Base-by-base conservation (phyloP, 257 asterid genomes). In the Rhazya stricta region DNA sequence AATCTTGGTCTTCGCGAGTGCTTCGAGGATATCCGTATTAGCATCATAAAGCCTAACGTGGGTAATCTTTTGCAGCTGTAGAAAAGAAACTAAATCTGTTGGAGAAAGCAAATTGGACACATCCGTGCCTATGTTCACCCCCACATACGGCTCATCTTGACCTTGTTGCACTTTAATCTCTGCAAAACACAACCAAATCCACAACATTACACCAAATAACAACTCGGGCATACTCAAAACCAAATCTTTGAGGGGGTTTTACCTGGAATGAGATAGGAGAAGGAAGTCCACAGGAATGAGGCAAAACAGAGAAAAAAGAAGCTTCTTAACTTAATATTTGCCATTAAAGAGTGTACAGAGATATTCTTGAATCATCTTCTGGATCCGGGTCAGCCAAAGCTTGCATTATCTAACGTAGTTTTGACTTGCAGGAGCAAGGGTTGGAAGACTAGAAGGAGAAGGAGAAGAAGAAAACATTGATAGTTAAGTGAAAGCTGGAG, bases 21-120 rank as follows among this genome's bases (percentile, higher is more conserved):
- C 89, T 74, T 86, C 87, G 81, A 95, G 96, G 50, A 91, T 89
- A 54, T 86, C 85, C 41, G 83, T 83, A 39, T 91, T 86, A 9
- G 96, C 96, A 82, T 95, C 99, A 60, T 89, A 95, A 39, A 95
- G 94, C 78, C 98, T 79, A 29, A 95, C 84, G n/a, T 95, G 98
- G 56, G 83, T 86, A 34, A 92, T 90, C 88, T 91, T 92, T 75
- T 95, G 97, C 19, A 86, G 51, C 82, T 86, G 86, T 66, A 95
- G 79, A 79, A 95, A 92, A 2, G 93, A 75, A 43, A 89, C 94
- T 42, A 95, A 87, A 79, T 89, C 91, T 6, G 86, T 57, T 1
- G 98, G 85, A 6, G 97, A 77, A 34, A 87, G 79, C 43, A 83
- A 79, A 81, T 91, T 88, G 3, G 98, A 85, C 42, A 92, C 91